Base-by-base conservation (phyloP, 139 green algal genomes). In the Coccomyxa sp. region DNA sequence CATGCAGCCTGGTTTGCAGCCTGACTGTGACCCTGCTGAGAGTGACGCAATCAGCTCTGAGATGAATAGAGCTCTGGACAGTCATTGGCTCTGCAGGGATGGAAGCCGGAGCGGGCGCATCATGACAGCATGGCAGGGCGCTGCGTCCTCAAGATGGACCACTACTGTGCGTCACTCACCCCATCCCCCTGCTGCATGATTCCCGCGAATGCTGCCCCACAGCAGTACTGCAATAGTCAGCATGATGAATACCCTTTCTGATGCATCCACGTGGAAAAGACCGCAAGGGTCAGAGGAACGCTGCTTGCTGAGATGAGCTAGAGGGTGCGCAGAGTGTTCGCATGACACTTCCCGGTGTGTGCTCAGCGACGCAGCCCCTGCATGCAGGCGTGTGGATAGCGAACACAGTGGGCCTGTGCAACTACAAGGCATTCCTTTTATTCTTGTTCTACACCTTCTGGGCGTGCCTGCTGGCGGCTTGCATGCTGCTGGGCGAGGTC, bases 381-480 rank as follows among this genome's bases (percentile, higher is more conserved):
- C 29, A 39, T 34, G 68, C 68, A 91, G 82, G 89, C 78, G 75
- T 87, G 9, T 88, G 86, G 95, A 89, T 99, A 12, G 85, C 94
- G 39, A 98, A 98, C 85, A 96, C 88, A 58, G 93, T 99, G 7
- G 95, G 95, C 8, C 84, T 97, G 55, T 80, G 94, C 33, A 99
- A 98, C 84, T 98, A 98, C 89, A 99, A 99, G 88, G 85, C 85
- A 76, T 99, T 99, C 84, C 81, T 98, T 33, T 88, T 97, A 10
- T 99, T 99, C 82, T 80, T 99, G 24, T 39, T 86, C 0, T 97
- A 93, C 77, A 91, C 89, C 0, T 86, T 82, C 31, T 10, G 93
- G 22, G 88, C 82, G 2, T 91, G 77, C 38, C 27, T 79, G 0
- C 35, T 88, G 35, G 88, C 82, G 5, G 73, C 85, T 8, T 78